Conservation (phyloP, 83 land plant species). For the Diphasiastrum complanatum region DNA sequence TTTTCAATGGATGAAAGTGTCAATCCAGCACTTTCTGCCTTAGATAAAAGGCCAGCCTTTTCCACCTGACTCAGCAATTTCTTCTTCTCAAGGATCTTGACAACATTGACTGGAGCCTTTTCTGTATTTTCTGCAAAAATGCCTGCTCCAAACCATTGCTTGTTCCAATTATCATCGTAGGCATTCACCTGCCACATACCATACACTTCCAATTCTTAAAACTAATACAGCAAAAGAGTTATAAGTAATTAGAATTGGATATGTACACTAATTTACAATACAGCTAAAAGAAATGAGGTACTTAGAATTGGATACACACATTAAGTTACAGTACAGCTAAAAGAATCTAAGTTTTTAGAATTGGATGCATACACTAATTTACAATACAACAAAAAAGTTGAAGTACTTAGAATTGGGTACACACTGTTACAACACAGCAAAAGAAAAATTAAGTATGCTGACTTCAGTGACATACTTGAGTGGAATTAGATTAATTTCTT, state of each 20-base stretch:
- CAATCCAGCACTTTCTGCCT: constrained; percentile 81
- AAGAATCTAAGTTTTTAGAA: too few species aligned
- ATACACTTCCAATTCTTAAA: neutral
- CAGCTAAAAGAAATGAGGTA: neutral
- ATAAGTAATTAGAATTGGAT: neutral
- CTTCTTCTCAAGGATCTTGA: constrained; percentile 67
- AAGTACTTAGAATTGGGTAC: neutral
- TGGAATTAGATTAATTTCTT: neutral
- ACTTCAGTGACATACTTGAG: neutral
- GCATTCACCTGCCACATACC: constrained; percentile 53
- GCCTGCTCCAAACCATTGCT: constrained; percentile 94
- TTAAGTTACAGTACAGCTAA: too few species aligned
- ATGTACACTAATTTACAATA: too few species aligned
- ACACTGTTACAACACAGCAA: too few species aligned
- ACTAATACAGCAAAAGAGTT: too few species aligned
- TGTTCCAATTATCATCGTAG: constrained; percentile 76
- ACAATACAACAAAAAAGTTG: neutral
- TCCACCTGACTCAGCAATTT: constrained; percentile 77
- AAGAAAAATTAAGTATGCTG: neutral
- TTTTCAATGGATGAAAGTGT: constrained; percentile 85
- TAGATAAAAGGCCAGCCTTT: constrained; percentile 77
- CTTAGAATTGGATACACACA: too few species aligned
- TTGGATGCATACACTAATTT: neutral
- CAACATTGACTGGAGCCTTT: constrained; percentile 61
- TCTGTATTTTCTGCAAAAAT: constrained; percentile 74